Conservation (phyloP, 2,329 filamentous ascomycete species). For the Fusarium bulbicola region DNA sequence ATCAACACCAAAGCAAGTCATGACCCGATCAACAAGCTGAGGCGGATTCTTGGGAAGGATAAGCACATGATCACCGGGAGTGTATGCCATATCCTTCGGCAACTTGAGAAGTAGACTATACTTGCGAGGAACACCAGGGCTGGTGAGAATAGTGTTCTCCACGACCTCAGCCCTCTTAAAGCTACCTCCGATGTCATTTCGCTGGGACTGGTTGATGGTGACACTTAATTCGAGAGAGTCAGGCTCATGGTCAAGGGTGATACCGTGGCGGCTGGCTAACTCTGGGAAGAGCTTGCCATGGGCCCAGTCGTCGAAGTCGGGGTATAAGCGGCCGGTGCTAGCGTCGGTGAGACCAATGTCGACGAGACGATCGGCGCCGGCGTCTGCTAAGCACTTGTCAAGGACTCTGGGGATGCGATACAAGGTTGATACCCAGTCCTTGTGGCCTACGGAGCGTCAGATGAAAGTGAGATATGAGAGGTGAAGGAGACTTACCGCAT, state of each 20-base stretch:
- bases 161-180: slow-evolving; percentile 19
- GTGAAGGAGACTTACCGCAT: neutral
- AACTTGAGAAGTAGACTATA: slow-evolving; percentile 73
- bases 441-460: neutral
- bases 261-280: slow-evolving; percentile 54
- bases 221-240: neutral
- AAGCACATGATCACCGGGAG: slow-evolving; percentile 78
- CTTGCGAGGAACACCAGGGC: slow-evolving; percentile 53
- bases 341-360: slow-evolving; percentile 67
- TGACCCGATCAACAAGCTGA: slow-evolving; percentile 67
- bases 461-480: neutral
- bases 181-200: slow-evolving; percentile 3
- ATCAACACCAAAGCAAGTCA: slow-evolving; percentile 72
- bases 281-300: slow-evolving; percentile 62
- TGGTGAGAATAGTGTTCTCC: slow-evolving; percentile 7
- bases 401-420: slow-evolving; percentile 72
- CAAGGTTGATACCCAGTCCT: slow-evolving; percentile 69
- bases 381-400: slow-evolving; percentile 58
- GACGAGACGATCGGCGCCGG: slow-evolving; percentile 47
- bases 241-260: neutral
- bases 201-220: neutral
- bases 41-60: slow-evolving; percentile 76
- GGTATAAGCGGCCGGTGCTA: slow-evolving; percentile 70
- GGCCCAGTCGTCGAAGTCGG: slow-evolving; percentile 73
- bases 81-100: slow-evolving; percentile 71